phyloP scores from a whole-genome alignment of 768 basidiomycete species.

The Suillus cothurnatus region DNA sequence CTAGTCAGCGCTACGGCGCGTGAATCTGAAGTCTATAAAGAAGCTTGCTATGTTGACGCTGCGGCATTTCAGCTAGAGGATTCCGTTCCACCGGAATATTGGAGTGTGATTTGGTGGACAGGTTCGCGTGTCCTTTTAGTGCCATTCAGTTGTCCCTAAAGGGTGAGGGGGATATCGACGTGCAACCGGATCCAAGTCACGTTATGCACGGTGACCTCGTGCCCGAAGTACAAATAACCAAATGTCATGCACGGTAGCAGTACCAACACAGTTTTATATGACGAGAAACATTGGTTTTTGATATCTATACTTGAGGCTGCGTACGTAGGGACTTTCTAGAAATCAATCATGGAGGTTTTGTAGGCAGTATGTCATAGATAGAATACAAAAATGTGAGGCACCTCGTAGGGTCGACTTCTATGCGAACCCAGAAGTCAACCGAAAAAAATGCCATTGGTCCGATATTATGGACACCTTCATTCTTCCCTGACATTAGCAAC shows the following conservation, averaged over 20 bases:
- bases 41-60: background rate
- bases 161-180: background rate
- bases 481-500: constrained; percentile 59
- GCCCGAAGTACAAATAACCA: no score
- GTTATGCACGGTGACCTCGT: background rate
- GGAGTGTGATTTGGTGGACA: background rate
- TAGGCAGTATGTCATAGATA: background rate
- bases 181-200: background rate
- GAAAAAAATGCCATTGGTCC: constrained; percentile 55
- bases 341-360: background rate
- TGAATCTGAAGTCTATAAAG: background rate
- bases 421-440: constrained; percentile 41
- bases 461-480: constrained; percentile 12
- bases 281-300: background rate
- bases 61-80: background rate
- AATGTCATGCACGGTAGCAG: background rate
- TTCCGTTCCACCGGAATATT: background rate
- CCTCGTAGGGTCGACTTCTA: constrained; percentile 62
- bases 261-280: background rate
- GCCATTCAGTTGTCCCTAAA: background rate
- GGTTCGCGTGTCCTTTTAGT: background rate
- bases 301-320: background rate
- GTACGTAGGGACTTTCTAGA: background rate
- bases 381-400: constrained; percentile 45
- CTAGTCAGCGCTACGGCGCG: background rate